Evolutionary conservation across 805 yeast species (phyloP), one percentile per base, ranked within the genome.

Genomic region (Metschnikowia drakensbergensis): DNA sequence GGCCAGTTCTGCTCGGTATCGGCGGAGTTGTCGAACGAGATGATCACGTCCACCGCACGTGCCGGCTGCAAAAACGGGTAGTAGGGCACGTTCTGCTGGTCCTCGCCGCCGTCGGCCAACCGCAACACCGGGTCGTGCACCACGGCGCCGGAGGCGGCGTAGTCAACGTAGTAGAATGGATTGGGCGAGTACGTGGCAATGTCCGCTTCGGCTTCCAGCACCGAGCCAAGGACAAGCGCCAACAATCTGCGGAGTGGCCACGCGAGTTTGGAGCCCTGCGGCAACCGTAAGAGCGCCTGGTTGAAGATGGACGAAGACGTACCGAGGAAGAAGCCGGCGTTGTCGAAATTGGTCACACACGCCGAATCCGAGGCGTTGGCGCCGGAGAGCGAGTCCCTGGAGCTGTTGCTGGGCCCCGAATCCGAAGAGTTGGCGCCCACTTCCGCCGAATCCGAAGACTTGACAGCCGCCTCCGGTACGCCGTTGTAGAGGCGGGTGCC

Each of bases 291-390:
- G 17, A 87, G 60, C 45, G 84, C 71, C 62, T 81, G 82, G 62
- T 86, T 88, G 72, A 89, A 89, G 42, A 89, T 66, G 1, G 92
- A 75, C 2, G 96, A 85, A 1, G 96, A 87, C 5, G 96, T 83
- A 34, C 95, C 96, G 68, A 88, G 71, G 30, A 87, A 68, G 60
- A 81, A 90, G 5, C 96, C 95, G 6, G 87, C 72, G 42, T 70
- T 69, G 47, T 69, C 74, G 51, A 58, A 68, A 36, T 64, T 63
- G 4, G 59, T 62, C 10, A 61, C 57, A 42, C 75, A 69, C 4
- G 17, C 2, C 2, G 17, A 1, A 17, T 1, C 17, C 17, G 17
- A 17, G 17, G 17, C 17, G 17, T 17, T 17, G 17, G 17, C 17
- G 17, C 17, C 17, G 17, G 17, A 17, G 17, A 17, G 17, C 17